Evolutionary conservation across 805 yeast species (phyloP), one percentile per base, ranked within the genome.

Genomic region (Lachancea sp.): DNA sequence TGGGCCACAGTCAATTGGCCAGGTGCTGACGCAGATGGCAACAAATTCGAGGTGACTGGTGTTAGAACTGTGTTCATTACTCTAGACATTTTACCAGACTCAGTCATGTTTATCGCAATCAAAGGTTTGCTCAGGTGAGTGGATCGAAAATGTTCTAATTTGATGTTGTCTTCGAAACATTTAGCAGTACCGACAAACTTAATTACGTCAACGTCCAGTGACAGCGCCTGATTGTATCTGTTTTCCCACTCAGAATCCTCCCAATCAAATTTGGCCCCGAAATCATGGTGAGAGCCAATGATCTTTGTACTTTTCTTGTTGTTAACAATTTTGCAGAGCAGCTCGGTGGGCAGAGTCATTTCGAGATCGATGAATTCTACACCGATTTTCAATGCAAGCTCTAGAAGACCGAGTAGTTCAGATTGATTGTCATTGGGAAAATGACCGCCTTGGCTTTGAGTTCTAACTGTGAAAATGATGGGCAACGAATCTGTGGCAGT

Each of bases 281-380:
- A 74, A 57, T 86, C 94, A 55, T 85, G 94, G 52, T 82, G 83
- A 1, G 96, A 83, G 11, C 87, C 92, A 59, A 90, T 83, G 25
- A 90, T 67, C 54, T 75, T 75, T 12, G 95, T 80, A 58, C 68
- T 72, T 3, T 77, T 74, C 54, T 76, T 78, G 32, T 63, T 65
- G 17, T 70, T 66, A 32, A 77, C 64, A 12, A 86, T 61, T 15
- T 70, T 64, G 38, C 72, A 73, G 43, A 76, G 66, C 15, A 83
- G 56, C 4, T 66, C 70, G 31, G 67, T 71, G 6, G 94, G 83
- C 52, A 77, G 71, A 5, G 84, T 71, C 43, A 89, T 70, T 60
- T 88, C 94, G 39, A 90, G 63, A 52, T 89, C 96, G 50, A 89
- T 73, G 55, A 68, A 88, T 46, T 81, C 90, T 45, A 87, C 78